Base-by-base conservation (phyloP, 2,329 filamentous ascomycete genomes). In the Curvularia sp. region DNA sequence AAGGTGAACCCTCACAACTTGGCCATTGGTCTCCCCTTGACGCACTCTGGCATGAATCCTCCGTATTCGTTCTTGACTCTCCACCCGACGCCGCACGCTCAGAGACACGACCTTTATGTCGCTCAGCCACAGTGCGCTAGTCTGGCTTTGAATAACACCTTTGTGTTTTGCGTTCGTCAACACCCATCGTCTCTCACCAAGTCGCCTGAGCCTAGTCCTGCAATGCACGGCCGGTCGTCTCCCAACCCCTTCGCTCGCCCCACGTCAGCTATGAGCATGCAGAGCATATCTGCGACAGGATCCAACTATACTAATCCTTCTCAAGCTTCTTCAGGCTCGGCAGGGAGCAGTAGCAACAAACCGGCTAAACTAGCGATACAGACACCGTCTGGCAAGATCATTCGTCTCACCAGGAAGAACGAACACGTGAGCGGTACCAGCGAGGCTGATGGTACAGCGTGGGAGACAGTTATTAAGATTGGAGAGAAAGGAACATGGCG, bases 11-110 rank as follows among this genome's bases (percentile, higher is more conserved):
- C 95, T 7, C 94, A 99, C 73, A 89, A 93, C 2, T 81, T 99
- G 53, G 93, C 94, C 0, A 89, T 98, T 64, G 88, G 93, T 3
- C 80, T 99, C n/a, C 94, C 95, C 0, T 88, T 99, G 51, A 86
- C 92, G 38, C 95, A 99, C 77, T 89, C 88, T 0, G 95, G 95
- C 59, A 90, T 94, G 68, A 99, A 99, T 73, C 95, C 95, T 3
- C 87, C 91, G 0, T 99, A 97, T 77, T 92, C 97, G 58, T 99
- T 98, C 77, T 85, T 97, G 46, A 90, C 89, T 39, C 88, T 95
- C 4, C 95, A 99, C 75, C 96, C 96, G 7, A 99, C 95, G 2
- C 95, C 95, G 8, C 95, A 99, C 76, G 95, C 95, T n/a, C 93
- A 97, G 73, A 88, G 94, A 42, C 93, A 99, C 77, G 95, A 99